phyloP scores from a whole-genome alignment of 1,284 basidiomycete species.

The Polyporus tsugae region DNA sequence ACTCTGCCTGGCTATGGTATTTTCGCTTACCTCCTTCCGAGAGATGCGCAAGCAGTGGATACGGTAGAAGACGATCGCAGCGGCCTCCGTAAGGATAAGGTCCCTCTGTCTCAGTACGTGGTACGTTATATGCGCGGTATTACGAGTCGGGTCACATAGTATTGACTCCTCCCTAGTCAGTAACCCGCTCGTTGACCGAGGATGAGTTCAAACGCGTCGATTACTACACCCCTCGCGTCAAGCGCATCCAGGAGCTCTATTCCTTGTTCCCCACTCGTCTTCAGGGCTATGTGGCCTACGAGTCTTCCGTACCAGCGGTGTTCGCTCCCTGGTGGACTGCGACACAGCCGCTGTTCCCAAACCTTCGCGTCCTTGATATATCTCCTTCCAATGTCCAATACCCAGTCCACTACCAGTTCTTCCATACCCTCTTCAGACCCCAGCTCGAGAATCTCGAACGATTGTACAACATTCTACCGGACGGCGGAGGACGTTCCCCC shows the following conservation, averaged over 20 bases:
- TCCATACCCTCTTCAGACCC: background rate
- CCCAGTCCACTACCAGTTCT: background rate
- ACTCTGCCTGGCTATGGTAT: constrained; percentile 5
- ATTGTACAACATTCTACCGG: background rate
- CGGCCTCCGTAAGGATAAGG: background rate
- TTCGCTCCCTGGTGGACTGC: background rate
- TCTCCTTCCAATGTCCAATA: background rate
- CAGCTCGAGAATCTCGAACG: background rate
- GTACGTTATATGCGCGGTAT: background rate
- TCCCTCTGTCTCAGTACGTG: background rate
- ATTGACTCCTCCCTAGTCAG: background rate
- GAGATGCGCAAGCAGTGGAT: background rate
- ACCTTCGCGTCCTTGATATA: background rate
- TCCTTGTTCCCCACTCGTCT: background rate
- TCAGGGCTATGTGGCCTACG: background rate
- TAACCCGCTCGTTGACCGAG: background rate
- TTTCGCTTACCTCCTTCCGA: background rate
- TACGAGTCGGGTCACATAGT: too few species aligned
- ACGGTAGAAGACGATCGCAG: background rate
- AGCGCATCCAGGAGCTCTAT: background rate
- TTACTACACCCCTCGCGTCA: constrained; percentile 2
- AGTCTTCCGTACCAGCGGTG: background rate
- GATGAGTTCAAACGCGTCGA: background rate
- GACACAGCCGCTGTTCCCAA: background rate
- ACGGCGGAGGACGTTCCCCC: background rate